Percentiles rank a stretch among this genome's conserved stretches.
Conservation (phyloP, 2,329 filamentous ascomycete species). For the Clarireedia hainanense region DNA sequence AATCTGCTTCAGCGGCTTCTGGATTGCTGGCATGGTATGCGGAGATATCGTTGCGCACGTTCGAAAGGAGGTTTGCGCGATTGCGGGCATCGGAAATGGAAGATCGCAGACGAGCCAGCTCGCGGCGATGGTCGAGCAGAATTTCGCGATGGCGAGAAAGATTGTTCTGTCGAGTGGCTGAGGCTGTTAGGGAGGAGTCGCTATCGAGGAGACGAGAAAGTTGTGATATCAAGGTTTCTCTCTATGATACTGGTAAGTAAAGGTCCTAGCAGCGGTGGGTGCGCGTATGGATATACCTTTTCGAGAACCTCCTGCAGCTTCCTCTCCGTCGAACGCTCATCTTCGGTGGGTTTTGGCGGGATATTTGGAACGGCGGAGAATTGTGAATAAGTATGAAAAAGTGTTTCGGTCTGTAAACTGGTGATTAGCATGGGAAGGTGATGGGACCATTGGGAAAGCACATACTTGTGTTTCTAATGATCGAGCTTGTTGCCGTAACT, state of each 20-base stretch:
- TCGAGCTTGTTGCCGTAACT: slow-evolving; percentile 84
- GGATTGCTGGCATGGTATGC: slow-evolving; percentile 79
- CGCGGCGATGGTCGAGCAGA: slow-evolving; percentile 76
- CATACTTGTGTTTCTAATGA: slow-evolving; percentile 79
- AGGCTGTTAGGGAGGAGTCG: slow-evolving; percentile 77
- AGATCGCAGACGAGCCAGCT: slow-evolving; percentile 67
- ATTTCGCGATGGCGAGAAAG: slow-evolving; percentile 86
- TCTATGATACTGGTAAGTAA: slow-evolving; percentile 41
- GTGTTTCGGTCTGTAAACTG: slow-evolving; percentile 7
- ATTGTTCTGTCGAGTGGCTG: slow-evolving; percentile 95
- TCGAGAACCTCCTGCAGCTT: slow-evolving; percentile 80
- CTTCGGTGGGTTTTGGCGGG: slow-evolving; percentile 73
- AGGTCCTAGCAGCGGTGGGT: not conserved
- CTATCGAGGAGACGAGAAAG: slow-evolving; percentile 87
- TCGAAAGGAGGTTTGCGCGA: slow-evolving; percentile 81
- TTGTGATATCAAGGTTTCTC: slow-evolving; percentile 73
- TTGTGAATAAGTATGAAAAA: slow-evolving; percentile 80
- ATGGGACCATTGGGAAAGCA: not conserved
- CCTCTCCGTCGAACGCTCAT: slow-evolving; percentile 71
- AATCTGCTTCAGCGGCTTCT: slow-evolving; percentile 80
- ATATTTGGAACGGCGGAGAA: slow-evolving; percentile 75
- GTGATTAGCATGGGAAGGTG: not conserved
- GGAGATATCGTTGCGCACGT: slow-evolving; percentile 86
- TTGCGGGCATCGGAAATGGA: slow-evolving; percentile 72
- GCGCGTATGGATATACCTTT: slow-evolving; percentile 47